Evolutionary conservation across 345 rosid genomes (phyloP).

Genomic region (Populus ilicifolia): DNA sequence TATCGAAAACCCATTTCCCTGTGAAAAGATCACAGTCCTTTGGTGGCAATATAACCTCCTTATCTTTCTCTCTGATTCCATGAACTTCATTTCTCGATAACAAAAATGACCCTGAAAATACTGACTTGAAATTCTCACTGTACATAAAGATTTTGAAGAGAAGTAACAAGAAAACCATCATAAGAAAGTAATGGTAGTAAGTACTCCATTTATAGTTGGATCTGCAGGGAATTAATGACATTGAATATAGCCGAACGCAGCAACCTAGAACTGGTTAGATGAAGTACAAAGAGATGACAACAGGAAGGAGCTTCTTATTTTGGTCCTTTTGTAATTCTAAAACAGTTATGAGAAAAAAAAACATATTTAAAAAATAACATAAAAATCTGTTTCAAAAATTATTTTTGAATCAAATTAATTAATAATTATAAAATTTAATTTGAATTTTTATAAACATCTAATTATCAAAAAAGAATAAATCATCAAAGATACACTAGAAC

Average conservation of each 20-base stretch:
- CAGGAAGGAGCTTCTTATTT: not conserved
- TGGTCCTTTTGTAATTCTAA: no score
- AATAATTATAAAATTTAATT: no score
- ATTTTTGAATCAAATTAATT: no score
- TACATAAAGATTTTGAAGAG: constrained; percentile 3
- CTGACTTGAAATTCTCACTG: constrained; percentile 11
- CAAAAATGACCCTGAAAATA: not conserved
- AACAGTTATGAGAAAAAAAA: no score
- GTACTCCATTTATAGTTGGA: not conserved
- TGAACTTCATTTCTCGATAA: not conserved
- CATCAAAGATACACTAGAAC: rapidly evolving
- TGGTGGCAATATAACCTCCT: constrained; percentile 12
- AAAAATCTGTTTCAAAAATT: no score
- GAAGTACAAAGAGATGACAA: not conserved
- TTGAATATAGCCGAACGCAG: not conserved
- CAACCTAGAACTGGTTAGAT: not conserved
- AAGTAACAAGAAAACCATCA: constrained; percentile 10
- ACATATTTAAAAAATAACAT: no score
- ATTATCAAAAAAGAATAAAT: rapidly evolving
- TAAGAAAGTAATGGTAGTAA: not conserved
- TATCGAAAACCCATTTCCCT: constrained; percentile 28
- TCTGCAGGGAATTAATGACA: constrained; percentile 3
- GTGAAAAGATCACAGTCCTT: constrained; percentile 20
- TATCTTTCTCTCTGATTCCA: not conserved
- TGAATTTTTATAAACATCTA: no score